A percentile compares a stretch with the other conserved stretches of the same genome.
Conservation (phyloP, 139 green algal species). For the Chlorella sp. region DNA sequence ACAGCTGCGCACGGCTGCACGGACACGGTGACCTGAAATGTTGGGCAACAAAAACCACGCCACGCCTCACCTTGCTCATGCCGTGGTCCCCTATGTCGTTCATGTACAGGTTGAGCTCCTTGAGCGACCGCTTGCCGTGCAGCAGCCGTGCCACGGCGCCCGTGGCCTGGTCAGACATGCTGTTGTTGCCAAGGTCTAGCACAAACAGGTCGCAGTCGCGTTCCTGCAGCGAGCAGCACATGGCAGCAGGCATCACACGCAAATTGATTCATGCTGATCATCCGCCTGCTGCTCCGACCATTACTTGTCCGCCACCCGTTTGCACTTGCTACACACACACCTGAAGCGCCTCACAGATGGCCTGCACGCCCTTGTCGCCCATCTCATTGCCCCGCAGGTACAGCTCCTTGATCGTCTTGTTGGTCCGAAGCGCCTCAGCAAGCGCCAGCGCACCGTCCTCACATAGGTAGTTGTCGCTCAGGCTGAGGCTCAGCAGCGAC, state of each 20-base stretch:
- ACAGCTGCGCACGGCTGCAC: not conserved
- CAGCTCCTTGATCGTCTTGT: constrained; percentile 73
- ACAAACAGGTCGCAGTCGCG: constrained; percentile 39
- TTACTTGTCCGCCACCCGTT: no score
- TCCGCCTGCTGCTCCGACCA: no score
- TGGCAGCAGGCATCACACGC: not conserved
- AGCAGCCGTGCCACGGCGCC: constrained; percentile 69
- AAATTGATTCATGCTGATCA: no score
- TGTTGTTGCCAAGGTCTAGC: constrained; percentile 94
- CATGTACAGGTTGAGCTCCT: constrained; percentile 93
- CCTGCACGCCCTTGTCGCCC: constrained; percentile 75
- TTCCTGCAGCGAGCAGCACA: constrained; percentile 23
- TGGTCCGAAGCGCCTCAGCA: constrained; percentile 65
- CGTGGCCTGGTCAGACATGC: constrained; percentile 59
- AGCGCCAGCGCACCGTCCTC: constrained; percentile 45
- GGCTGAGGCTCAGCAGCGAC: constrained; percentile 39
- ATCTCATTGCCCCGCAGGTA: constrained; percentile 91
- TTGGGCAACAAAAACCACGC: not conserved
- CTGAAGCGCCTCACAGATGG: constrained; percentile 69
- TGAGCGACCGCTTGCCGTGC: constrained; percentile 45
- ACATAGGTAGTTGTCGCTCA: constrained; percentile 79
- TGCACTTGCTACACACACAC: no score
- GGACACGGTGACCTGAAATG: not conserved
- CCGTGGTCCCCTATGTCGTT: constrained; percentile 90
- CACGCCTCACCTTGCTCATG: constrained; percentile 46